These are phyloP conservation scores for Penicillium sp. DNA, from an alignment of 2,329 filamentous ascomycete species.

Conservation along the genomic window DNA sequence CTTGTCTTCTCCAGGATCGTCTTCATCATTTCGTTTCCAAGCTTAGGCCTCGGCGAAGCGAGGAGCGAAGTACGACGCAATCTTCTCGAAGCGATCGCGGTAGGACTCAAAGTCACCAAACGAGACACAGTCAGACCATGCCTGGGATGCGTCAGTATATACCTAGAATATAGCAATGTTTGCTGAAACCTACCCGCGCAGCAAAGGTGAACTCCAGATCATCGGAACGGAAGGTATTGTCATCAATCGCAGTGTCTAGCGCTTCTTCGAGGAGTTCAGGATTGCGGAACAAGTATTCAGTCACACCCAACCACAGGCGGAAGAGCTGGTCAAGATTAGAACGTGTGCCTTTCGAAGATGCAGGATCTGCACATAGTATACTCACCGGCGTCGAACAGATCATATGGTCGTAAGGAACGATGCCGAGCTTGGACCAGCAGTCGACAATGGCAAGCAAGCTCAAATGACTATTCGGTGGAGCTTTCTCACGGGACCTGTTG, in stretches of 20 bases:
- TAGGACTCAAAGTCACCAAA: conserved; percentile 92
- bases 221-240: conserved; percentile 88
- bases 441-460: conserved; percentile 94
- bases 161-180: not conserved
- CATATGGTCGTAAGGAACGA: conserved; percentile 98
- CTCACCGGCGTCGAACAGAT: conserved; percentile 87
- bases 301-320: conserved; percentile 93
- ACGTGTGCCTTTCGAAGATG: not conserved
- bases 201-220: conserved; percentile 98
- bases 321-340: conserved; percentile 57
- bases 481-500: conserved; percentile 58
- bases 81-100: conserved; percentile 81
- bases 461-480: conserved; percentile 83
- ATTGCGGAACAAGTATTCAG: conserved; percentile 89
- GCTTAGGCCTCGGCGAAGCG: conserved; percentile 79
- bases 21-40: conserved; percentile 97
- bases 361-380: conserved; percentile 10
- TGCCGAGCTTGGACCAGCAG: conserved; percentile 91
- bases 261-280: conserved; percentile 74
- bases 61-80: conserved; percentile 86
- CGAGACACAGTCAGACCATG: conserved; percentile 90
- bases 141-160: conserved; percentile 40
- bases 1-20: conserved; percentile 78
- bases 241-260: conserved; percentile 77
- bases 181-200: conserved; percentile 55